Evolutionary conservation across 768 basidiomycete genomes (phyloP).

Genomic region (Trametes maxima): DNA sequence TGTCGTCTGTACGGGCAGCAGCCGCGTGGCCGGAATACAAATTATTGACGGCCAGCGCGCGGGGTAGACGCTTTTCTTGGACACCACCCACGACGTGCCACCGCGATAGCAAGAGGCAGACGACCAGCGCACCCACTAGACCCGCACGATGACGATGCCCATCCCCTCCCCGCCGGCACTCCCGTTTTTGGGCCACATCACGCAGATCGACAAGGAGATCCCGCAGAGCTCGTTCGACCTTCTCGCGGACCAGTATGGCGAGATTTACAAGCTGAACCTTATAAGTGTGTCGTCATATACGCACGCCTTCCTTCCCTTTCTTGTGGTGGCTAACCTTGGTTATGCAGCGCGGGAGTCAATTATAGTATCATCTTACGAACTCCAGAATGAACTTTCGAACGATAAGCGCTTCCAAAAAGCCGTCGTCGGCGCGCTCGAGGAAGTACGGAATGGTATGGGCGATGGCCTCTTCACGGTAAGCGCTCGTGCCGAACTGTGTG

Average conservation of each 20-base stretch:
- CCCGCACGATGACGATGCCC: constrained; percentile 35
- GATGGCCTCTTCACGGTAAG: constrained; percentile 47
- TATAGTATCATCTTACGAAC: constrained; percentile 38
- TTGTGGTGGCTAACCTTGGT: not conserved
- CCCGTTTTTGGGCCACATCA: constrained; percentile 46
- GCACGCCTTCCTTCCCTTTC: not conserved
- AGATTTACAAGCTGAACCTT: constrained; percentile 43
- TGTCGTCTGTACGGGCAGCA: no score
- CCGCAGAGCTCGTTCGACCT: constrained; percentile 39
- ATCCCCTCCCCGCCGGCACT: constrained; percentile 47
- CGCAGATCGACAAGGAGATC: constrained; percentile 39
- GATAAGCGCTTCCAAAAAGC: constrained; percentile 46
- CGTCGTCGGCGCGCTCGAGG: constrained; percentile 35
- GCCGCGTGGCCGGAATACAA: no score
- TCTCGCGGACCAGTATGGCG: constrained; percentile 44
- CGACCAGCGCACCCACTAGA: no score
- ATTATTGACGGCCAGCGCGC: no score
- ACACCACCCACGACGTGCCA: no score
- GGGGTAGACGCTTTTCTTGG: no score
- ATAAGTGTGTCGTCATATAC: constrained; percentile 32
- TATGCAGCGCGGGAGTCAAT: constrained; percentile 32
- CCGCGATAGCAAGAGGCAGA: no score
- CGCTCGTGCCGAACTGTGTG: not conserved
- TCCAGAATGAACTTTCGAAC: constrained; percentile 46
- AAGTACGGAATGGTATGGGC: constrained; percentile 41